Conservation (phyloP, 768 basidiomycete species). For the Agaricus blazei region DNA sequence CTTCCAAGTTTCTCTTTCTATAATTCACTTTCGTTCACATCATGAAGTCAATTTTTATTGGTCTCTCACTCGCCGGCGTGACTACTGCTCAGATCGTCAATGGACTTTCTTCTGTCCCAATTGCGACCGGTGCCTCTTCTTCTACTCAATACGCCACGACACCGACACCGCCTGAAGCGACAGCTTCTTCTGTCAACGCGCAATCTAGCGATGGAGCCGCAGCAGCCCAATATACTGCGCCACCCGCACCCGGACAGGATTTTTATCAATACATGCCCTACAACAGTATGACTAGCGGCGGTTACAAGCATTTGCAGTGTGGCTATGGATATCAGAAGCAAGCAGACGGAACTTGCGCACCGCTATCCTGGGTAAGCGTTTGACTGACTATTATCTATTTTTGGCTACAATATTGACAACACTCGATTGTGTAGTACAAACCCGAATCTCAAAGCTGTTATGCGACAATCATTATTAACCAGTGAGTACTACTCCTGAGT, state of each 20-base stretch:
- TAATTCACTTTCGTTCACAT: conserved; percentile 42
- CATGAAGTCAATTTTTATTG: conserved; percentile 61
- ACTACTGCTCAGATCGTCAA: conserved; percentile 54
- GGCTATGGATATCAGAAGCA: conserved; percentile 65
- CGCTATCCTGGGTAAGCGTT: conserved; percentile 53
- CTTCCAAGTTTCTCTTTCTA: conserved; percentile 32
- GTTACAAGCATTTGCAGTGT: conserved; percentile 61
- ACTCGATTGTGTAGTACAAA: conserved; percentile 25
- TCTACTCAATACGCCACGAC: conserved; percentile 14
- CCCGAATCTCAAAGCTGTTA: conserved; percentile 49
- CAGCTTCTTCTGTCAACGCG: conserved; percentile 12
- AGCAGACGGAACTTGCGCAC: conserved; percentile 48
- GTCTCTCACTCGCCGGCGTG: conserved; percentile 52
- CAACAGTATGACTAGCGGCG: conserved; percentile 52
- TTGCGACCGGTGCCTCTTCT: conserved; percentile 17
- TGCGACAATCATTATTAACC: conserved; percentile 57
- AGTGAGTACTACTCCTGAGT: conserved; percentile 17
- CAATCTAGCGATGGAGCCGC: too few species aligned
- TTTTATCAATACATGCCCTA: conserved; percentile 54
- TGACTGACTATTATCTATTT: neutral
- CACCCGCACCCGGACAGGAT: conserved; percentile 26
- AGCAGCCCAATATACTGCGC: conserved; percentile 26
- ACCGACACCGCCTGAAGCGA: conserved; percentile 14
- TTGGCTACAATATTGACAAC: conserved; percentile 4
- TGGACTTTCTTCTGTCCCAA: conserved; percentile 37